phyloP scores from a whole-genome alignment of 352 stramenopile species.

The Nothophytophthora sp. region DNA sequence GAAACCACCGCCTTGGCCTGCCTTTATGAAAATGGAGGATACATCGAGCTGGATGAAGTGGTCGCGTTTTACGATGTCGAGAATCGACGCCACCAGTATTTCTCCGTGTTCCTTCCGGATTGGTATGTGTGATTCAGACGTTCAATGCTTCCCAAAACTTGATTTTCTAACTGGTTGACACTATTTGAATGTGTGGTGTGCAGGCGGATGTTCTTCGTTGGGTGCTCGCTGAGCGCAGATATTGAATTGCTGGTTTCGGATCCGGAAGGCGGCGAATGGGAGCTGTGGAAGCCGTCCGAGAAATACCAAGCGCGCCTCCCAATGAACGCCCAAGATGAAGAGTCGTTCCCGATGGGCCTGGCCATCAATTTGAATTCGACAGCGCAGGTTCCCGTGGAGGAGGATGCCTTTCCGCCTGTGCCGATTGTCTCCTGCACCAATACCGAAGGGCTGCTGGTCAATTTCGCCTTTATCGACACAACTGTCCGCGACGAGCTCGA shows the following conservation, averaged over 20 bases:
- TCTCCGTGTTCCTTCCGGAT: constrained; percentile 59
- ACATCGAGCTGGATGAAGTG: constrained; percentile 58
- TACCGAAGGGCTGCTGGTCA: constrained; percentile 62
- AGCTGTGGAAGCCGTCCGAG: constrained; percentile 74
- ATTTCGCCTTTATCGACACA: constrained; percentile 72
- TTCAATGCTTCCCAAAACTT: background rate
- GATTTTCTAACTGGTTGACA: too few relatives aligned
- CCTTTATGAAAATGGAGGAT: constrained; percentile 53
- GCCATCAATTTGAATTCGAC: constrained; percentile 62
- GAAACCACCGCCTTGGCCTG: constrained; percentile 57
- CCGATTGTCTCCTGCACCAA: constrained; percentile 59
- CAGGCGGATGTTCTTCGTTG: constrained; percentile 83
- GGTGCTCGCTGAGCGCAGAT: constrained; percentile 76
- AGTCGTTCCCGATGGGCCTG: constrained; percentile 65
- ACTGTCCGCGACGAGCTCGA: constrained; percentile 52
- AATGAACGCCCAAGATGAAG: constrained; percentile 69
- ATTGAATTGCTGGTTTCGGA: constrained; percentile 76
- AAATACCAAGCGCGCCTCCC: constrained; percentile 75
- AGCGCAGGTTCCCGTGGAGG: constrained; percentile 47
- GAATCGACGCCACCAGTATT: constrained; percentile 59
- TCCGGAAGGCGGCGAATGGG: constrained; percentile 57
- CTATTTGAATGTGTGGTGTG: too few relatives aligned
- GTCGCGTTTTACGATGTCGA: constrained; percentile 68
- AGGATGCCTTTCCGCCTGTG: constrained; percentile 43
- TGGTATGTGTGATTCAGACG: too few relatives aligned